Conservation (phyloP, 371 early-diverging fungal species). For the Parasitella parasitica region DNA sequence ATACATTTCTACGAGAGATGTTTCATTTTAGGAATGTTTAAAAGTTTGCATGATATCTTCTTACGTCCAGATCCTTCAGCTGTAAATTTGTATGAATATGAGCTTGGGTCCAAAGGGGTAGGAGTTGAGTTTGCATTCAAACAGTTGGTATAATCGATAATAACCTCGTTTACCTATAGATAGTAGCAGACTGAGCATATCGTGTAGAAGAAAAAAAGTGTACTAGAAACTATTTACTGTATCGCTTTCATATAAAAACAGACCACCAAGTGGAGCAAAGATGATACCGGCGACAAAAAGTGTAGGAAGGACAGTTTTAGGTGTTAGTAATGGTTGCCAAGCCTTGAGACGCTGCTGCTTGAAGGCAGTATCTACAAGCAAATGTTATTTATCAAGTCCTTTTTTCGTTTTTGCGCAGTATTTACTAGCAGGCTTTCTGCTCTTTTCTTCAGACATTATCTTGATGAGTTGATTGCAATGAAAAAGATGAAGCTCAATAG, state of each 20-base stretch:
- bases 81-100: constrained; percentile 45
- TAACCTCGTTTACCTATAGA: constrained; percentile 64
- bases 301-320: constrained; percentile 86
- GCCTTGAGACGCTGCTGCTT: constrained; percentile 92
- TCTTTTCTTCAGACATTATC: constrained; percentile 43
- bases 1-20: constrained; percentile 20
- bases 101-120: constrained; percentile 3
- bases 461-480: neutral
- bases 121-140: constrained; percentile 23
- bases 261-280: constrained; percentile 84
- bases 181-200: neutral
- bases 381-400: neutral
- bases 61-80: constrained; percentile 41
- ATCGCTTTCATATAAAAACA: constrained; percentile 63
- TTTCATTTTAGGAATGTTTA: neutral
- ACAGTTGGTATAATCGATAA: constrained; percentile 87
- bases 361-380: constrained; percentile 75
- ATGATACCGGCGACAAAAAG: constrained; percentile 81
- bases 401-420: neutral
- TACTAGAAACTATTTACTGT: constrained; percentile 25
- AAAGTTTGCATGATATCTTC: neutral
- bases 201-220: neutral
- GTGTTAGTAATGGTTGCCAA: constrained; percentile 92
- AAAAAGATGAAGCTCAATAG: neutral
- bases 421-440: constrained; percentile 49